Evolutionary conservation across 768 basidiomycete genomes (phyloP).

Genomic region (Hypholoma fasciculare): DNA sequence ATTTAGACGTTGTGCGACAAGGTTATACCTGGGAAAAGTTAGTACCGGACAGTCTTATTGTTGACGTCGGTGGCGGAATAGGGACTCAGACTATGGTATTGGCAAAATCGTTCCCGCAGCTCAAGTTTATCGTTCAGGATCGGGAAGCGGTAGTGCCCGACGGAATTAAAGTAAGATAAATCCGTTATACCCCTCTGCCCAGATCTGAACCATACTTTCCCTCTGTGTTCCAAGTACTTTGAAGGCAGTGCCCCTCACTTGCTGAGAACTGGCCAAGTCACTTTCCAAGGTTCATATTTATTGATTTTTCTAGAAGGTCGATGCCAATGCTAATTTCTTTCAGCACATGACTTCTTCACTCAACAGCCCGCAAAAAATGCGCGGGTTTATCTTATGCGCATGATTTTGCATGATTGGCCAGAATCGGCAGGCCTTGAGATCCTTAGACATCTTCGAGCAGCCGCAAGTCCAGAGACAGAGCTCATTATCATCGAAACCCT

Average conservation of each 20-base stretch:
- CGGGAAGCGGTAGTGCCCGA: neutral
- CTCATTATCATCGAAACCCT: constrained; percentile 39
- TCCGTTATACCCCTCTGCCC: neutral
- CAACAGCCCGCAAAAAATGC: constrained; percentile 35
- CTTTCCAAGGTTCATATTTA: neutral
- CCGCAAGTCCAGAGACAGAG: constrained; percentile 31
- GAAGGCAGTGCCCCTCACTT: neutral
- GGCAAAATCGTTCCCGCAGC: constrained; percentile 15
- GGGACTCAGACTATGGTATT: constrained; percentile 24
- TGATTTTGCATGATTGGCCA: constrained; percentile 41
- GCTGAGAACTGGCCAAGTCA: neutral
- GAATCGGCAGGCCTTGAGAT: constrained; percentile 29
- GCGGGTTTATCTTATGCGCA: constrained; percentile 34
- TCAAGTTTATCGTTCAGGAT: constrained; percentile 28
- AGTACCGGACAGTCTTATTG: constrained; percentile 18
- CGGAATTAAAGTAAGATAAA: neutral
- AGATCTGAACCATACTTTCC: neutral
- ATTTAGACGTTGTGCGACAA: constrained; percentile 2
- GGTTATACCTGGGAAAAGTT: constrained; percentile 26
- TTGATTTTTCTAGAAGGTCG: neutral
- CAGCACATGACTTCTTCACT: constrained; percentile 37
- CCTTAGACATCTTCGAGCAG: constrained; percentile 30
- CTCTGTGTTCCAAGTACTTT: neutral
- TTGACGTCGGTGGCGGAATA: constrained; percentile 31
- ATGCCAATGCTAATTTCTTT: neutral